These are phyloP conservation scores for Nicotiana benthamiana DNA, from an alignment of 257 asterid genomes.

Conservation along the genomic window DNA sequence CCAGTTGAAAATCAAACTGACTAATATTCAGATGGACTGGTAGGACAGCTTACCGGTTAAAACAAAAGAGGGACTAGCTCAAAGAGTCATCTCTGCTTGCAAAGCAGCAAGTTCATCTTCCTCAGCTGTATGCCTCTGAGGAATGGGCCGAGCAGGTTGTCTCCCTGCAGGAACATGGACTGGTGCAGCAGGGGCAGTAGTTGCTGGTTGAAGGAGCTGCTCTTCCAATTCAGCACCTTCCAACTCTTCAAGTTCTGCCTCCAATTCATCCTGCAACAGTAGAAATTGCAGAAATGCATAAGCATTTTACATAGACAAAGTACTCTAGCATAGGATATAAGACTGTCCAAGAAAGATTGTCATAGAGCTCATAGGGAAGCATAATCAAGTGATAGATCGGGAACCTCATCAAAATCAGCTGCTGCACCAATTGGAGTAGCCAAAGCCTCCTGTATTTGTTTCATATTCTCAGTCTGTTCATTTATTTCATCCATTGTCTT, in stretches of 20 bases:
- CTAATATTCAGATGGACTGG: neutral
- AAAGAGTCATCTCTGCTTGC: constrained; percentile 33
- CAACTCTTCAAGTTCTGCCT: constrained; percentile 32
- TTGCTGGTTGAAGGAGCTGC: constrained; percentile 29
- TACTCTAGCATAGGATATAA: neutral
- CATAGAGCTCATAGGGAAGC: neutral
- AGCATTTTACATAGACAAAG: neutral
- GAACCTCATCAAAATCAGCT: constrained; percentile 33
- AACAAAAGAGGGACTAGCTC: constrained; percentile 1
- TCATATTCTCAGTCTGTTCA: constrained; percentile 31
- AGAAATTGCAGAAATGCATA: neutral
- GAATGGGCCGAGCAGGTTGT: constrained; percentile 19
- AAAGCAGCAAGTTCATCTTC: constrained; percentile 33
- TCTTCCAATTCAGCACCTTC: constrained; percentile 32
- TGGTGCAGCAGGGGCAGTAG: constrained; percentile 26
- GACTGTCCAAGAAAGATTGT: neutral
- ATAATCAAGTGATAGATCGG: neutral
- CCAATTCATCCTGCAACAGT: constrained; percentile 28
- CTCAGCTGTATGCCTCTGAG: constrained; percentile 20
- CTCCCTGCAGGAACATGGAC: constrained; percentile 19
- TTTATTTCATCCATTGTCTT: constrained; percentile 34
- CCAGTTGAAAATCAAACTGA: neutral
- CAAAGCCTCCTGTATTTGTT: constrained; percentile 29
- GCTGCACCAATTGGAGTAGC: constrained; percentile 28
- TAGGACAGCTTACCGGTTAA: neutral